phyloP scores from a whole-genome alignment of 768 basidiomycete genomes.

The Tricholoma furcatifolium region DNA sequence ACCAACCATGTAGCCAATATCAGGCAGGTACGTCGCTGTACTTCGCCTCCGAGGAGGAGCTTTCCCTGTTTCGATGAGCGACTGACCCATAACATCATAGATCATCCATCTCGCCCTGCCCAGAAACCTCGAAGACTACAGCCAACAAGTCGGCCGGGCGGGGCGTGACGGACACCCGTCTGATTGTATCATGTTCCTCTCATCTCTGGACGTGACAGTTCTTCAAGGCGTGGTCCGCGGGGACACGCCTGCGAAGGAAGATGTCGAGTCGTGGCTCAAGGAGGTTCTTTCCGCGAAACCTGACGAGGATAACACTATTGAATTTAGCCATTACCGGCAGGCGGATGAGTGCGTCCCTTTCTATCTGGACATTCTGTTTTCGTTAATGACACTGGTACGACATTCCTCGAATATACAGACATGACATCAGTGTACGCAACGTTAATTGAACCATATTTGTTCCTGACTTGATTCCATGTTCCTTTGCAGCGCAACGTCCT shows the following conservation, averaged over 20 bases:
- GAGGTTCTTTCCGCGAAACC: constrained; percentile 35
- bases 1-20: constrained; percentile 9
- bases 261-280: constrained; percentile 39
- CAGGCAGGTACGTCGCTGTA: constrained; percentile 10
- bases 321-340: constrained; percentile 42
- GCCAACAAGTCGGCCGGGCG: constrained; percentile 17
- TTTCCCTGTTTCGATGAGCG: too few relatives aligned
- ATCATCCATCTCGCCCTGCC: too few relatives aligned
- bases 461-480: background rate
- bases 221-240: constrained; percentile 49
- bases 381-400: too few relatives aligned
- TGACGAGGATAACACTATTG: constrained; percentile 33
- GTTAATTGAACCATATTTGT: background rate
- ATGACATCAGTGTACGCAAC: constrained; percentile 12
- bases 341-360: constrained; percentile 30
- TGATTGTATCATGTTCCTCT: constrained; percentile 44
- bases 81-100: too few relatives aligned
- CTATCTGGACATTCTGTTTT: too few relatives aligned
- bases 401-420: constrained; percentile 2
- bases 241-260: constrained; percentile 41
- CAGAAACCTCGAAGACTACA: background rate
- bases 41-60: too few relatives aligned
- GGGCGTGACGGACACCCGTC: constrained; percentile 25
- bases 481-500: constrained; percentile 32
- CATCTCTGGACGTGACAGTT: constrained; percentile 39